Base-by-base conservation (phyloP, 1,284 basidiomycete species). In the Sporisorium reilianum region DNA sequence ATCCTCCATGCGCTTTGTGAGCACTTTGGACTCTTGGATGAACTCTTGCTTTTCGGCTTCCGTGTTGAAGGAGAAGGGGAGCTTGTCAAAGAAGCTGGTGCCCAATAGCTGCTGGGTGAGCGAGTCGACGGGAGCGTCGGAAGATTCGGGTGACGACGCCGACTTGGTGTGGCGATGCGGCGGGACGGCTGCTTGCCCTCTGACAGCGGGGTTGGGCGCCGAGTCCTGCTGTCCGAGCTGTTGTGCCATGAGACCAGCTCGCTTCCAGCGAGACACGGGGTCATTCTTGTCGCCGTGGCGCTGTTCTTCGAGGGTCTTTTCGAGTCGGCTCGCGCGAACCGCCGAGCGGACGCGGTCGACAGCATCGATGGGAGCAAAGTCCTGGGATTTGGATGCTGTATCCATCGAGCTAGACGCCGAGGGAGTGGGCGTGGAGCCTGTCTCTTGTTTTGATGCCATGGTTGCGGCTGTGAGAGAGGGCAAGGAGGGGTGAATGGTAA, bases 1-100 rank as follows among this genome's bases (percentile, higher is more conserved):
- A 46, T 69, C 72, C 23, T 75, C 72, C 63, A 75, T 56, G 12
- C 66, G 66, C 34, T 75, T 75, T 25, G 72, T 75, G 42, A 75
- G 34, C 23, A 59, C 50, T 28, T 64, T 51, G 28, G 72, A 69
- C 42, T 69, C 72, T 23, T 46, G 41, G 30, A 75, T 53, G 46
- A 66, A 75, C 5, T 66, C 55, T 34, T 64, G 22, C 50, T 64
- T 66, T 22, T 70, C 66, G 5, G 55, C 60, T 14, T 75, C 55
- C n/a, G 57, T 55, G 23, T 57, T 60, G 55, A 75, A 75, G 14
- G 54, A 46, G 44, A 75, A 75, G 5, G 72, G 66, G 11, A 75
- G 60, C 53, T 70, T 69, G 49, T 68, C 70, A 34, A 74, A 58
- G 62, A 74, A 74, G 57, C 64, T 68, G 0, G 61, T 45, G 23